Conservation (phyloP, 1,284 basidiomycete species). For the Irpex sp. region DNA sequence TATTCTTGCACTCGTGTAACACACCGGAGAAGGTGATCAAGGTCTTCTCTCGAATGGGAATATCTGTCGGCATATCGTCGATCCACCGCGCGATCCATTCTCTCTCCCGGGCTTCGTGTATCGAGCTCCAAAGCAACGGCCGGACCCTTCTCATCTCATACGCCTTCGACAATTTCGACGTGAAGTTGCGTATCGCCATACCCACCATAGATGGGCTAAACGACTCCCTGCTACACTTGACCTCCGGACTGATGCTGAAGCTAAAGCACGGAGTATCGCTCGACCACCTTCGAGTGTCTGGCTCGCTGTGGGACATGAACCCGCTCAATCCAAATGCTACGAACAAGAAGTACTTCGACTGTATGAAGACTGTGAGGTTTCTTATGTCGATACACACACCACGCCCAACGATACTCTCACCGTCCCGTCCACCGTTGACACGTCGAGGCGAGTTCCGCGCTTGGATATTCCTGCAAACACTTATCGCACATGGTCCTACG, state of each 20-base stretch:
- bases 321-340: neutral
- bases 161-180: constrained; percentile 32
- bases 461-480: too few species aligned
- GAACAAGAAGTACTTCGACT: neutral
- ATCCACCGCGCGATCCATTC: constrained; percentile 1
- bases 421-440: neutral
- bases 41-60: constrained; percentile 4
- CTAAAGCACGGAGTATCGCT: constrained; percentile 21
- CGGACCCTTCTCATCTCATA: constrained; percentile 17
- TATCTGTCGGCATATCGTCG: neutral
- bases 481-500: too few species aligned
- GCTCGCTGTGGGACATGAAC: constrained; percentile 25
- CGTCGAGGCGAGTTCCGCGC: too few species aligned
- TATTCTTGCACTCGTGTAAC: constrained; percentile 11
- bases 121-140: constrained; percentile 17
- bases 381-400: neutral
- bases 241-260: constrained; percentile 24
- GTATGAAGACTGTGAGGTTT: neutral
- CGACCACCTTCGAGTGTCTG: constrained; percentile 26
- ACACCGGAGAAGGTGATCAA: constrained; percentile 14
- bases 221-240: constrained; percentile 21
- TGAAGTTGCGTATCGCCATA: constrained; percentile 17
- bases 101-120: neutral
- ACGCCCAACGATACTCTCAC: neutral
- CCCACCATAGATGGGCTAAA: constrained; percentile 22